Base-by-base conservation (phyloP, 2,329 filamentous ascomycete species). In the Colletotrichum somersetense region DNA sequence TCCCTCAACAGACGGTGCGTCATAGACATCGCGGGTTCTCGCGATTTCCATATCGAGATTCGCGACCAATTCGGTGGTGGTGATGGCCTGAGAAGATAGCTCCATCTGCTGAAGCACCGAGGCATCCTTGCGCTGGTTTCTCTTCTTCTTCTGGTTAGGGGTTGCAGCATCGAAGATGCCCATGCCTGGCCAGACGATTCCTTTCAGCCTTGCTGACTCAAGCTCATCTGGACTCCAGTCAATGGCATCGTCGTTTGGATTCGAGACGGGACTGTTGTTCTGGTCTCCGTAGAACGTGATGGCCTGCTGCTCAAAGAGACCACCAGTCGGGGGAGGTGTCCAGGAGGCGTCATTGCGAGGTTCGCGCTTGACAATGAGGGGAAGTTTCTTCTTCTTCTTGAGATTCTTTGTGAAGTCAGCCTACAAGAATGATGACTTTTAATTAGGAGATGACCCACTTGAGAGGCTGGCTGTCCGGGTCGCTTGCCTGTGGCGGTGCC, bases 131-230 rank as follows among this genome's bases (percentile, higher is more conserved):
- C 92, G 90, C 81, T 96, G 93, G 78, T 95, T 95, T 63, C 93
- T 87, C 82, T 90, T 93, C 57, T 91, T 88, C 76, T 90, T 91
- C 86, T 93, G 92, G 73, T 92, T 89, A 20, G 90, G 87, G 5
- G 91, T 93, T 5, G 93, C 93, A 65, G 93, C 90, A 80, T 96
- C 93, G 78, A 95, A 95, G n/a, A 94, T 86, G 65, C 89, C 88
- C 93, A 95, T 95, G 23, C 93, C 93, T 3, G 91, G 91, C 86
- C 91, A 94, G 58, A 89, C 84, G n/a, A 91, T 84, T 2, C 93
- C 93, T 79, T 95, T 95, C 65, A 95, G 71, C 30, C 71, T 53
- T 5, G 57, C 50, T 46, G 50, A 42, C 44, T 73, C 71, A 8
- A 58, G 26, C 50, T 67, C 67, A 33, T 73, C 66, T 16, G 63